Evolutionary conservation across 2,329 filamentous ascomycete species (phyloP).

Genomic region (Lasiodiplodia sp.): DNA sequence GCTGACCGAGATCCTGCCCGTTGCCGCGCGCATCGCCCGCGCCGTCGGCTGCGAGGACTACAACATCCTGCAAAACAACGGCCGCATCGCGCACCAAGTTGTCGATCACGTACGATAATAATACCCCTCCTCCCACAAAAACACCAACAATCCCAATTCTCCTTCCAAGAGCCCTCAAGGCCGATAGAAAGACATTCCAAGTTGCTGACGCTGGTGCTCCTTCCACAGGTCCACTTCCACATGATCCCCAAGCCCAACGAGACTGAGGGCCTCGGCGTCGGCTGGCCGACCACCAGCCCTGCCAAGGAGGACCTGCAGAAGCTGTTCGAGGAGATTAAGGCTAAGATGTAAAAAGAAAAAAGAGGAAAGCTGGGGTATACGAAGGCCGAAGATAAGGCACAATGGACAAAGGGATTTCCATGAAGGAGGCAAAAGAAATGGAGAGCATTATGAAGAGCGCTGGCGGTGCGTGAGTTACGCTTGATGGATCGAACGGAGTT

Average conservation of each 20-base stretch:
- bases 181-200: background rate
- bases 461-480: background rate
- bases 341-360: slow-evolving; percentile 59
- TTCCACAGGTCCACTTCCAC: slow-evolving; percentile 82
- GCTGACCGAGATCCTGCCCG: slow-evolving; percentile 80
- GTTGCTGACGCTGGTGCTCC: background rate
- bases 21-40: slow-evolving; percentile 84
- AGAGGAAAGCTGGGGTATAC: background rate
- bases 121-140: background rate
- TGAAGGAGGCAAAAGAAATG: background rate
- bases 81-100: slow-evolving; percentile 85
- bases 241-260: slow-evolving; percentile 96
- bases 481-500: background rate
- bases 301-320: slow-evolving; percentile 86
- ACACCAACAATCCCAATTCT: too few species aligned
- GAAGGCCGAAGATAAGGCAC: background rate
- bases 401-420: background rate
- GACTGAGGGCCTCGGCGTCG: slow-evolving; percentile 77
- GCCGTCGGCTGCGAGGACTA: slow-evolving; percentile 81
- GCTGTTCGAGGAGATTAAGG: slow-evolving; percentile 82
- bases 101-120: slow-evolving; percentile 79
- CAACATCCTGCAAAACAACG: slow-evolving; percentile 98
- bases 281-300: slow-evolving; percentile 77
- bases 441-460: background rate
- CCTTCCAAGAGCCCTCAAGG: background rate